A percentile compares a stretch with the other conserved stretches of the same genome.
Evolutionary conservation across 345 rosid genomes (phyloP).

Genomic region (Salix dunnii): DNA sequence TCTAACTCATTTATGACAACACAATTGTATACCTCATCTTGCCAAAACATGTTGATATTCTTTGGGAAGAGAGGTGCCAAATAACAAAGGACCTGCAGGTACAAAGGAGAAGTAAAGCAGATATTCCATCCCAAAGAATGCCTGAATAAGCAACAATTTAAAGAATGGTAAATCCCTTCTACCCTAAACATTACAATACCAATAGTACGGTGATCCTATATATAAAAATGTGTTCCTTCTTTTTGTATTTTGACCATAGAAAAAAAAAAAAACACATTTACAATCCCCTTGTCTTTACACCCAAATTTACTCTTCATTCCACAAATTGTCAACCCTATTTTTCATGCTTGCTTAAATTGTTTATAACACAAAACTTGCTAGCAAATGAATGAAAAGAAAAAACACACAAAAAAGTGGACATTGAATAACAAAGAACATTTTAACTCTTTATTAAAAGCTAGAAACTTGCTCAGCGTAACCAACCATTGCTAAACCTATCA

Average conservation of each 20-base stretch:
- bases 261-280: too few relatives aligned
- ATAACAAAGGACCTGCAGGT: constrained; percentile 75
- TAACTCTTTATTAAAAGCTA: not conserved
- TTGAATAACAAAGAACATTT: not conserved
- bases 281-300: not conserved
- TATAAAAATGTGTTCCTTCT: too few relatives aligned
- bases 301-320: not conserved
- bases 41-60: constrained; percentile 88
- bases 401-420: not conserved
- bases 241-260: too few relatives aligned
- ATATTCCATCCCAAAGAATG: constrained; percentile 1
- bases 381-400: not conserved
- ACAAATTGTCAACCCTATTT: not conserved
- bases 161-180: not conserved
- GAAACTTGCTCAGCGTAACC: not conserved
- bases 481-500: not conserved
- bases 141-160: constrained; percentile 2
- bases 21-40: constrained; percentile 79
- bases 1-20: constrained; percentile 14
- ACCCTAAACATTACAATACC: not conserved
- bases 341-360: not conserved
- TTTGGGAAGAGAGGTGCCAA: constrained; percentile 90
- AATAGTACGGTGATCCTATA: too few relatives aligned
- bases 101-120: constrained; percentile 7
- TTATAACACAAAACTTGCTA: not conserved